phyloP scores from a whole-genome alignment of 2,329 filamentous ascomycete genomes.

The Pyricularia sp. region DNA sequence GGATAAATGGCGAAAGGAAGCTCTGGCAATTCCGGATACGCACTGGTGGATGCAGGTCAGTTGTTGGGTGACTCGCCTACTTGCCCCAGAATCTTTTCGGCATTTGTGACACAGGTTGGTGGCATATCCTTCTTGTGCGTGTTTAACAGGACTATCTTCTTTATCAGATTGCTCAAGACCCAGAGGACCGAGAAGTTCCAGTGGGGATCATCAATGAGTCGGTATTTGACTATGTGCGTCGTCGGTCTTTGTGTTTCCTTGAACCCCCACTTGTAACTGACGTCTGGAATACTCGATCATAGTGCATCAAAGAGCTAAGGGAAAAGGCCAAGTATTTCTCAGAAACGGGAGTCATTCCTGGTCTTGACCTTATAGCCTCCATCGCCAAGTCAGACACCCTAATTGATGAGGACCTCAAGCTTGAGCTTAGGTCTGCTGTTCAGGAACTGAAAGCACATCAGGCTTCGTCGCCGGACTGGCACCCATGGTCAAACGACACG shows the following conservation, averaged over 20 bases:
- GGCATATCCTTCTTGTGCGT: no score
- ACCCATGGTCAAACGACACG: constrained; percentile 40
- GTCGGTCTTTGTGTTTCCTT: neutral
- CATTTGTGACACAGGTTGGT: no score
- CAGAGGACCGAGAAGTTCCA: neutral
- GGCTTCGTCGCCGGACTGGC: constrained; percentile 33
- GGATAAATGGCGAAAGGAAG: constrained; percentile 22
- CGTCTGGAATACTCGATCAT: no score
- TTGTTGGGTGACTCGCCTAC: no score
- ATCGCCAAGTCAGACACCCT: constrained; percentile 44
- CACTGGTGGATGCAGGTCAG: neutral
- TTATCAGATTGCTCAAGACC: no score
- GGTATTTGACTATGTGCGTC: constrained; percentile 15
- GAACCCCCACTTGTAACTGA: neutral
- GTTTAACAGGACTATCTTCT: no score
- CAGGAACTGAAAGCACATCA: constrained; percentile 33
- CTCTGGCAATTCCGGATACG: constrained; percentile 6
- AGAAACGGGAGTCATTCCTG: constrained; percentile 27
- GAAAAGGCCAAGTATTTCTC: constrained; percentile 38
- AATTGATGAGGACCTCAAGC: constrained; percentile 21
- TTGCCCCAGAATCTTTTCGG: no score
- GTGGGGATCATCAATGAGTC: constrained; percentile 10
- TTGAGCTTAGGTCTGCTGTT: constrained; percentile 28
- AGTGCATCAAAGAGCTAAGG: constrained; percentile 35
- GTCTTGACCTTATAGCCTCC: constrained; percentile 28